These are phyloP conservation scores for Massospora cicadina DNA, from an alignment of 371 early-diverging fungal species.

Conservation along the genomic window DNA sequence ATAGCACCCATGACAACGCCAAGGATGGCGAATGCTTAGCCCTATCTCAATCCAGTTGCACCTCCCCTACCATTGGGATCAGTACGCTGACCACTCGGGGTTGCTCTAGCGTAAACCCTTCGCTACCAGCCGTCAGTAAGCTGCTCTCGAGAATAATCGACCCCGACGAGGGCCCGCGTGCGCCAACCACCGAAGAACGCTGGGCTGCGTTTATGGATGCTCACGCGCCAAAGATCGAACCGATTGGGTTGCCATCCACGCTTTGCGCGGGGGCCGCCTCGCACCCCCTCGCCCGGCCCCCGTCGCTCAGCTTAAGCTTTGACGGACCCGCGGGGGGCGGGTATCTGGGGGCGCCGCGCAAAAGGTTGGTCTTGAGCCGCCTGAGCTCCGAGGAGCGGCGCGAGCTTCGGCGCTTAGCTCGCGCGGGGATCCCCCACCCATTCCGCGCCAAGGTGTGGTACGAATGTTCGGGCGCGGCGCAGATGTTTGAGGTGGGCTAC, in stretches of 20 bases:
- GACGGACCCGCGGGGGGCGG: neutral
- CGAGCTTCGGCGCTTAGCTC: constrained; percentile 14
- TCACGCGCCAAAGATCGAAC: constrained; percentile 1
- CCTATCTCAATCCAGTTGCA: neutral
- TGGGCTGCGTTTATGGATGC: constrained; percentile 3
- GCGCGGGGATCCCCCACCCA: constrained; percentile 18
- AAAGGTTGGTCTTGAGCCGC: neutral
- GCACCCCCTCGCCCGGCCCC: neutral
- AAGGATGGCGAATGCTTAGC: neutral
- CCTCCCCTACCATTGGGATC: constrained; percentile 8
- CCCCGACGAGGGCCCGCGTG: neutral
- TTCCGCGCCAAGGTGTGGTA: constrained; percentile 17
- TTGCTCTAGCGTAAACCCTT: neutral
- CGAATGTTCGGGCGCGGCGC: constrained; percentile 18
- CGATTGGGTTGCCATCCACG: neutral
- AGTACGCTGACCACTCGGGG: neutral
- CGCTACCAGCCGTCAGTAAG: neutral
- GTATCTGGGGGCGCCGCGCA: neutral
- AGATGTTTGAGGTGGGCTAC: constrained; percentile 18
- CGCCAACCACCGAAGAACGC: neutral
- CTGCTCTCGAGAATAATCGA: neutral
- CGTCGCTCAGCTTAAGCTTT: neutral
- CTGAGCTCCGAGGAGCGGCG: neutral
- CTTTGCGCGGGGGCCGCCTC: neutral
- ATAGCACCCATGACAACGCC: neutral